Base-by-base conservation (phyloP, 345 rosid genomes). In the Odontarrhena argentea region DNA sequence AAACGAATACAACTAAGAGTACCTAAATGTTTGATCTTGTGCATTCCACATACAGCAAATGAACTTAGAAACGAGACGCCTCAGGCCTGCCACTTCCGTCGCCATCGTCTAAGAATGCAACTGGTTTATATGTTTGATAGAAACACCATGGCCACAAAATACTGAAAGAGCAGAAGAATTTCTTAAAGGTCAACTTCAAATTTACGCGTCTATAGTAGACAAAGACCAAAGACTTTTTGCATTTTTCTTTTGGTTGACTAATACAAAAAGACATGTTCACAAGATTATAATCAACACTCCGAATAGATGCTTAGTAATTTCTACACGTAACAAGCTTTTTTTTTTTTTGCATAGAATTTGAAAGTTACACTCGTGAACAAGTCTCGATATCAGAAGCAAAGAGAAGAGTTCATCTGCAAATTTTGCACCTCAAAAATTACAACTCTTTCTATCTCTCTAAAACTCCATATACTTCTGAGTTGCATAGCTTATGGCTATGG, bases 401-500 rank as follows among this genome's bases (percentile, higher is more conserved):
- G 56, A 41, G 30, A 46, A 43, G 30, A 49, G 40, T 50, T 10
- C 66, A 52, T 44, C 32, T 4, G 47, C 47, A 53, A 3, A 2
- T 2, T 14, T 70, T 24, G 4, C 11, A 43, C 15, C 34, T 24
- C 28, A 13, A 0, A 44, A 5, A 32, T 32, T 25, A 30, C 10
- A 18, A 64, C 24, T 38, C 46, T 38, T 26, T 36, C 46, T 56
- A 22, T 55, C 18, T 55, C 70, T 55, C 57, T 36, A 47, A 28
- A 44, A 55, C 48, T 52, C 9, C 38, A 42, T 15, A 41, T 8
- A 28, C 51, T 15, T 52, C 60, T 50, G 66, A 48, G 61, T 25
- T 58, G 42, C 32, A 34, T 42, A 49, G 65, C 54, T 65, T 24
- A 40, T 47, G 63, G 51, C 58, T 49, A 62, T 24, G 63, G 25